phyloP scores from a whole-genome alignment of 129 eudicot genomes.

The Smallanthus sonchifolius region DNA sequence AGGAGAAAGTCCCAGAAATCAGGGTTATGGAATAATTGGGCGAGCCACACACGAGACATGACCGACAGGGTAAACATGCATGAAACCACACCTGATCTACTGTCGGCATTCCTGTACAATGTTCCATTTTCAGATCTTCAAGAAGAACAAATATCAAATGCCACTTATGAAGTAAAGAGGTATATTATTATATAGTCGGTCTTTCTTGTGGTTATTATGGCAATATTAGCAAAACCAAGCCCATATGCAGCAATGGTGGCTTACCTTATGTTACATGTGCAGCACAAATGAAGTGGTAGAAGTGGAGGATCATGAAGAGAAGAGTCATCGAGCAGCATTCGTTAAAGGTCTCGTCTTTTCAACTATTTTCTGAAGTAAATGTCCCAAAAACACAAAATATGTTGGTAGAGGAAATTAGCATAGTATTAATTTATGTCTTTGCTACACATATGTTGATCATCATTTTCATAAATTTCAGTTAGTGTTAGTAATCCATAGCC shows the following conservation, averaged over 20 bases:
- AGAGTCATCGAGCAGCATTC: constrained; percentile 45
- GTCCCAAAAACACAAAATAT: constrained; percentile 10
- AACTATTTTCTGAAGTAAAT: constrained; percentile 42
- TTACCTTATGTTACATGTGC: constrained; percentile 18
- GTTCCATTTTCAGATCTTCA: constrained; percentile 38
- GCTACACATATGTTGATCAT: constrained; percentile 17
- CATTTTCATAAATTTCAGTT: constrained; percentile 20
- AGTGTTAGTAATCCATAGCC: background rate
- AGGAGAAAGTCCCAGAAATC: constrained; percentile 60
- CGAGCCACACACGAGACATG: constrained; percentile 37
- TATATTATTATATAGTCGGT: background rate
- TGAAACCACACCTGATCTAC: constrained; percentile 69
- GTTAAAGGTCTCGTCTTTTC: constrained; percentile 48
- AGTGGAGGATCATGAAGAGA: constrained; percentile 46
- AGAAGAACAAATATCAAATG: constrained; percentile 26
- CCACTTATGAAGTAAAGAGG: constrained; percentile 44
- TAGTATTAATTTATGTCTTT: constrained; percentile 24
- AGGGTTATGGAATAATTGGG: constrained; percentile 50
- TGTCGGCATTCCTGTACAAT: constrained; percentile 54
- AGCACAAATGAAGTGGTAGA: constrained; percentile 28
- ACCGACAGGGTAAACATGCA: constrained; percentile 27
- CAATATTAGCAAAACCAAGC: background rate
- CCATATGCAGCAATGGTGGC: background rate
- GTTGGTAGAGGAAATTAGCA: constrained; percentile 24
- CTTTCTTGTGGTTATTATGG: background rate